These are phyloP conservation scores for Barnettozyma pratensis DNA, from an alignment of 805 yeast species.

Conservation along the genomic window DNA sequence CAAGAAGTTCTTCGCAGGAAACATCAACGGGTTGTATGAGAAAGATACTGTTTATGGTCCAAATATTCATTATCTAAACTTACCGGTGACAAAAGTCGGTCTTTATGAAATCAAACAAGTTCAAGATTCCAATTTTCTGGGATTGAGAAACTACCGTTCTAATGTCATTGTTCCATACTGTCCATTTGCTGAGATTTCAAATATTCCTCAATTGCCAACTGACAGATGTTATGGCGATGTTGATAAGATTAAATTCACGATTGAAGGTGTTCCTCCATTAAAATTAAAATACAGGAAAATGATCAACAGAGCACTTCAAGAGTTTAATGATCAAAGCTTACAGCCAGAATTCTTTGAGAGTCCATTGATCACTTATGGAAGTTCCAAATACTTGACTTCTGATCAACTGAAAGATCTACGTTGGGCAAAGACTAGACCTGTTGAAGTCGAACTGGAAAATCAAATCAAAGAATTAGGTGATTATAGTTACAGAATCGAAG, in stretches of 20 bases:
- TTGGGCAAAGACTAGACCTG: conserved; percentile 39
- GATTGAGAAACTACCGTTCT: conserved; percentile 54
- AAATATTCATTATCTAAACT: conserved; percentile 49
- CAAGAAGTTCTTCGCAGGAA: conserved; percentile 28
- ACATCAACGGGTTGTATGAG: conserved; percentile 19
- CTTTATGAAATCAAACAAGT: conserved; percentile 67
- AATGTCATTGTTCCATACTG: conserved; percentile 68
- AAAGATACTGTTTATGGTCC: conserved; percentile 23
- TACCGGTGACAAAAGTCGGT: conserved; percentile 70
- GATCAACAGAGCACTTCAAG: conserved; percentile 31
- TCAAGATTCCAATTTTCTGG: conserved; percentile 57
- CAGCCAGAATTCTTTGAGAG: conserved; percentile 49
- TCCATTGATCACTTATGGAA: conserved; percentile 37
- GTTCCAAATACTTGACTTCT: conserved; percentile 22
- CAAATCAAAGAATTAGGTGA: conserved; percentile 42
- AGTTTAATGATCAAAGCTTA: conserved; percentile 36
- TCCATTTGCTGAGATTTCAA: conserved; percentile 59
- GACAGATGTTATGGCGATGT: conserved; percentile 62
- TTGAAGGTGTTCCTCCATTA: conserved; percentile 77
- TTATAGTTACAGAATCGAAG: conserved; percentile 51
- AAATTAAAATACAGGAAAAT: conserved; percentile 50
- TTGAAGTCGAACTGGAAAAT: conserved; percentile 40
- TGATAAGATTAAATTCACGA: conserved; percentile 48
- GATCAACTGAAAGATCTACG: conserved; percentile 34
- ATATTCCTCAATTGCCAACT: conserved; percentile 26